phyloP scores from a whole-genome alignment of 1,139 yeast species.

The Kodamaea ohmeri region DNA sequence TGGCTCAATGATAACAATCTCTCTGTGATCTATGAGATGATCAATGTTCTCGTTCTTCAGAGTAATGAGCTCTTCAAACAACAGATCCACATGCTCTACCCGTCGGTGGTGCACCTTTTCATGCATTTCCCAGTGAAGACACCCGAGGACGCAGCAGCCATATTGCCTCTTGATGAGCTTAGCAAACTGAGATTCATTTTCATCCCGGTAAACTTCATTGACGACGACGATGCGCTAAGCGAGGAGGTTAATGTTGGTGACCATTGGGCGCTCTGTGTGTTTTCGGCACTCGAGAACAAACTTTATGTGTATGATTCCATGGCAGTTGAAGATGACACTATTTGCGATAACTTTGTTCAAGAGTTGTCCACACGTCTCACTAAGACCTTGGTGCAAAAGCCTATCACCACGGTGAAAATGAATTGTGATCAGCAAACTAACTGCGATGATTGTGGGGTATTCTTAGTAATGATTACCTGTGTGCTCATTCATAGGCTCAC shows the following conservation, averaged over 20 bases:
- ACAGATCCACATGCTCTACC: constrained; percentile 35
- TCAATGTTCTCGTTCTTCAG: constrained; percentile 24
- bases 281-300: constrained; percentile 29
- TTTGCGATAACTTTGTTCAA: constrained; percentile 21
- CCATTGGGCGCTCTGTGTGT: constrained; percentile 44
- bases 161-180: constrained; percentile 34
- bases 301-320: constrained; percentile 43
- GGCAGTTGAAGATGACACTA: constrained; percentile 20
- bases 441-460: constrained; percentile 49
- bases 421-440: constrained; percentile 44
- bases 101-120: constrained; percentile 41
- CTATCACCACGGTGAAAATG: constrained; percentile 26
- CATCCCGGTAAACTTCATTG: constrained; percentile 41
- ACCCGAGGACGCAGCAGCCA: constrained; percentile 23
- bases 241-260: constrained; percentile 40
- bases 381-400: constrained; percentile 19
- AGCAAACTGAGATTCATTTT: constrained; percentile 35
- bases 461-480: constrained; percentile 40
- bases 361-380: constrained; percentile 26
- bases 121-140: constrained; percentile 33
- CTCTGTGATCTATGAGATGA: constrained; percentile 58
- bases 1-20: constrained; percentile 77
- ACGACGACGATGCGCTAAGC: constrained; percentile 28
- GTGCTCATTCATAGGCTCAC: constrained; percentile 23
- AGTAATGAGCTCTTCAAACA: constrained; percentile 15